These are phyloP conservation scores for Moricandia arvensis DNA, from an alignment of 345 rosid species.

Conservation along the genomic window DNA sequence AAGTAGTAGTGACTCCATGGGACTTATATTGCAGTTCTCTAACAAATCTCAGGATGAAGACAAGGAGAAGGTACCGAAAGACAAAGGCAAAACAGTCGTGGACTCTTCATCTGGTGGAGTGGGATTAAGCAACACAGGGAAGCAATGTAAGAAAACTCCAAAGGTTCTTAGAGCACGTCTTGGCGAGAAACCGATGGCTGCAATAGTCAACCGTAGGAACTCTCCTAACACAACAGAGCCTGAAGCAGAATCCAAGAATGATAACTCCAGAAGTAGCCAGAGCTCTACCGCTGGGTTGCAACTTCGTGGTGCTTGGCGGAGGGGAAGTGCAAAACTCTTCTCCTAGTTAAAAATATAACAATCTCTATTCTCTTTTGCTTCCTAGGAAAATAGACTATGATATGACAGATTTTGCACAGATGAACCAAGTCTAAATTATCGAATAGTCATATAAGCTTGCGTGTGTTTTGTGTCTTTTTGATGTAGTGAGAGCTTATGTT, in stretches of 20 bases:
- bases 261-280: slow-evolving; percentile 33
- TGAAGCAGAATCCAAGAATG: slow-evolving; percentile 36
- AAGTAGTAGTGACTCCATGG: slow-evolving; percentile 25
- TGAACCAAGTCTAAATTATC: neutral
- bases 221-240: slow-evolving; percentile 39
- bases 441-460: slow-evolving; percentile 14
- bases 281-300: slow-evolving; percentile 42
- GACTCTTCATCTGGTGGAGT: slow-evolving; percentile 27
- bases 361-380: neutral
- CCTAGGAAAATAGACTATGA: neutral
- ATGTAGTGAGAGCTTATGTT: slow-evolving; percentile 10
- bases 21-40: slow-evolving; percentile 50
- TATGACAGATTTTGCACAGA: neutral
- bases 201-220: slow-evolving; percentile 44
- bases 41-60: slow-evolving; percentile 49
- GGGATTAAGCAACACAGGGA: slow-evolving; percentile 46
- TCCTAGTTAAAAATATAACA: slow-evolving; percentile 9
- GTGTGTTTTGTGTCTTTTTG: neutral
- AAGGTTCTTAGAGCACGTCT: slow-evolving; percentile 67
- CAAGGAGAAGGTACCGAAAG: slow-evolving; percentile 53
- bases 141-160: slow-evolving; percentile 67
- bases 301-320: slow-evolving; percentile 67
- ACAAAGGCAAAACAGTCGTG: slow-evolving; percentile 45
- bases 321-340: slow-evolving; percentile 65
- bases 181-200: slow-evolving; percentile 71